Percentiles rank a stretch among this genome's conserved stretches.
Conservation (phyloP, 352 stramenopile genomes). For the Globisporangium cystogenes region DNA sequence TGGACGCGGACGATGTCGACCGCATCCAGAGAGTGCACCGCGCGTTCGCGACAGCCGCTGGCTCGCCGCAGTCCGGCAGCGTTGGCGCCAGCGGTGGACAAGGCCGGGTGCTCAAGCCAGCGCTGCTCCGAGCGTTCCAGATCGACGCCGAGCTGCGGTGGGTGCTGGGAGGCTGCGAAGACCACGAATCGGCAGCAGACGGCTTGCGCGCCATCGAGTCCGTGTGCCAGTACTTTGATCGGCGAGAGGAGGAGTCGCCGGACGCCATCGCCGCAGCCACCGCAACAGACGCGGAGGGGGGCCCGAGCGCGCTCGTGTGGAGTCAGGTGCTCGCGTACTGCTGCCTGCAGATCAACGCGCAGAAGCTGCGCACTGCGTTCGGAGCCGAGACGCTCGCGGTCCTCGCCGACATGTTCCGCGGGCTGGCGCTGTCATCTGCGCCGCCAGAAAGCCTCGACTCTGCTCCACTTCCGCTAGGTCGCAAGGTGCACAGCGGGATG, state of each 20-base stretch:
- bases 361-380: slow-evolving; percentile 20
- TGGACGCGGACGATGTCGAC: slow-evolving; percentile 20
- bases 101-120: slow-evolving; percentile 5
- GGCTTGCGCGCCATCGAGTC: not conserved
- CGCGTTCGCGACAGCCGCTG: slow-evolving; percentile 24
- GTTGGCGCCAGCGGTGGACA: not conserved
- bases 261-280: not conserved
- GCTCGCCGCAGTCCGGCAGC: slow-evolving; percentile 4
- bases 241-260: not conserved
- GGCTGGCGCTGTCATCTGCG: slow-evolving; percentile 10
- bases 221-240: slow-evolving; percentile 11
- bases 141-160: slow-evolving; percentile 5
- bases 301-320: slow-evolving; percentile 14
- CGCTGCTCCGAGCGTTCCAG: slow-evolving; percentile 1
- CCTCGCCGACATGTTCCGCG: slow-evolving; percentile 17
- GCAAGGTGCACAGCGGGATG: not conserved
- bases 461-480: not conserved
- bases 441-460: too few species aligned
- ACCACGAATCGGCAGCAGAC: not conserved
- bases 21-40: slow-evolving; percentile 21
- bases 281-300: not conserved
- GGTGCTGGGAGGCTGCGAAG: slow-evolving; percentile 7
- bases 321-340: slow-evolving; percentile 31
- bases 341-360: slow-evolving; percentile 24
- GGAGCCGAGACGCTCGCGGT: slow-evolving; percentile 10